Conservation (phyloP, 1,139 yeast species). For the Saccharomycopsis hybrid region DNA sequence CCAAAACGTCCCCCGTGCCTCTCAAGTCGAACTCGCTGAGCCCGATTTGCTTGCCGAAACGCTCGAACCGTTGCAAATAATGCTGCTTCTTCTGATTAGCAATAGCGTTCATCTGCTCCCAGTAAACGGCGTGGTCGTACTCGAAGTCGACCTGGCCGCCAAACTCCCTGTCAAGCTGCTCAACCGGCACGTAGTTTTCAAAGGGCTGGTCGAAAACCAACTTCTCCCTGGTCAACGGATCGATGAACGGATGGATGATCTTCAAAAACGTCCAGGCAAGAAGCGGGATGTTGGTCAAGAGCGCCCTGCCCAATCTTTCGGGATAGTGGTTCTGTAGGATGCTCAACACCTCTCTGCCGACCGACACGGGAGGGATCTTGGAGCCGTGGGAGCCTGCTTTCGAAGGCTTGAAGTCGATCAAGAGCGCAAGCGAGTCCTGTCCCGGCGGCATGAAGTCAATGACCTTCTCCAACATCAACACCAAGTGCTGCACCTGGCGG, state of each 20-base stretch:
- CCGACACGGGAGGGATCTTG: constrained; percentile 31
- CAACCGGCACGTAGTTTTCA: constrained; percentile 68
- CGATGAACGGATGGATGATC: constrained; percentile 88
- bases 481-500: constrained; percentile 87
- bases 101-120: constrained; percentile 63
- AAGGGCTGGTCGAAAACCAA: constrained; percentile 87
- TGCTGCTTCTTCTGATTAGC: constrained; percentile 48
- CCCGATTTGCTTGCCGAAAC: constrained; percentile 71
- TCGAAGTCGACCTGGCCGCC: constrained; percentile 82
- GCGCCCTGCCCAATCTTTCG: constrained; percentile 86
- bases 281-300: constrained; percentile 89
- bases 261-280: constrained; percentile 85
- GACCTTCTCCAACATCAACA: constrained; percentile 81
- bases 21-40: constrained; percentile 78
- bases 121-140: constrained; percentile 71
- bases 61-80: constrained; percentile 56
- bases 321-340: constrained; percentile 94
- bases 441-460: constrained; percentile 92
- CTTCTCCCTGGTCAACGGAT: constrained; percentile 89
- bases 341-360: constrained; percentile 73
- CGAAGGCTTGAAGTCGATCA: constrained; percentile 80
- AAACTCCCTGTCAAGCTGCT: constrained; percentile 76
- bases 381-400: constrained; percentile 29
- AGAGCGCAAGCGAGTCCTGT: constrained; percentile 80
- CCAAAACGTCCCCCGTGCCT: constrained; percentile 43